These are phyloP conservation scores for Knoxia roxburghii DNA, from an alignment of 257 asterid species.

Conservation along the genomic window DNA sequence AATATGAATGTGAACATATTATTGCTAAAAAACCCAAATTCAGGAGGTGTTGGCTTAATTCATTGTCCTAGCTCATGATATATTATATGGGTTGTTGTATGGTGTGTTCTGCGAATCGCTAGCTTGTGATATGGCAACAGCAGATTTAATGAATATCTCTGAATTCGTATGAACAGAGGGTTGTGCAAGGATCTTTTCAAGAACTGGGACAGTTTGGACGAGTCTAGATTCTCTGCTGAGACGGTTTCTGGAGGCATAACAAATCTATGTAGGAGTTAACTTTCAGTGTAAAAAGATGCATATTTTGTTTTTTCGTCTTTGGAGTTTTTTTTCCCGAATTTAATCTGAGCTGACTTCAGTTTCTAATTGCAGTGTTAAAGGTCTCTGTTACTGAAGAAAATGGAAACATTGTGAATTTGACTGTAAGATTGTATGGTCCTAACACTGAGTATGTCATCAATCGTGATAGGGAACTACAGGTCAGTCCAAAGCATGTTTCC, in stretches of 20 bases:
- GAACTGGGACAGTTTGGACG: constrained; percentile 70
- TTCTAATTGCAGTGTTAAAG: constrained; percentile 65
- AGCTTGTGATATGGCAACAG: neutral
- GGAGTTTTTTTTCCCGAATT: neutral
- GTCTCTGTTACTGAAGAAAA: constrained; percentile 63
- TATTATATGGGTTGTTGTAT: neutral
- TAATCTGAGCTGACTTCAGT: neutral
- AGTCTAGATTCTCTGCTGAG: constrained; percentile 66
- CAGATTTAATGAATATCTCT: constrained; percentile 6
- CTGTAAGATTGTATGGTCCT: constrained; percentile 88
- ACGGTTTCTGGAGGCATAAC: constrained; percentile 98
- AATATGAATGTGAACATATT: neutral
- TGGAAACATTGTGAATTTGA: constrained; percentile 37
- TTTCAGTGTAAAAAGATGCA: neutral
- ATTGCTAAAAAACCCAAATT: no score
- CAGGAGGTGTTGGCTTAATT: neutral
- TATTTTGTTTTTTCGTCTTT: neutral
- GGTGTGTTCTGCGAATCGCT: neutral
- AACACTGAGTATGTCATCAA: constrained; percentile 91
- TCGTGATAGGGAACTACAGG: constrained; percentile 87
- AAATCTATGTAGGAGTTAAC: constrained; percentile 54
- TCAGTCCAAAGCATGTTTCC: constrained; percentile 23
- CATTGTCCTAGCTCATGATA: neutral
- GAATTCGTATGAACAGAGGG: constrained; percentile 44
- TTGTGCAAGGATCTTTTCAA: constrained; percentile 81